These are phyloP conservation scores for Phytophthora quininea DNA, from an alignment of 352 stramenopile species.

Conservation along the genomic window DNA sequence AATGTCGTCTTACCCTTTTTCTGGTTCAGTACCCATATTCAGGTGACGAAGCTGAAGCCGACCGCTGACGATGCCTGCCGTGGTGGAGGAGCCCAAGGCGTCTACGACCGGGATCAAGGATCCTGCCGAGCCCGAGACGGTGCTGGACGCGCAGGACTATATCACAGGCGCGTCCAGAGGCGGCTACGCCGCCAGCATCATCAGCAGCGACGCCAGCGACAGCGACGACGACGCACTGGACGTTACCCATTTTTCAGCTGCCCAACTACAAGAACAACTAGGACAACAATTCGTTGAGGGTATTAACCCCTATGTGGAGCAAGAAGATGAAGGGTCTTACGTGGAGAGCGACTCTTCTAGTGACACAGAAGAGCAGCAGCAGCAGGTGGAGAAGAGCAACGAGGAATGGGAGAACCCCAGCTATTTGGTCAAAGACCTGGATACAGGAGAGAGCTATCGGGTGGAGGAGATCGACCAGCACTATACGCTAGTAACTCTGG, in stretches of 20 bases:
- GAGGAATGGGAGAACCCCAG: slow-evolving; percentile 71
- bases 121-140: slow-evolving; percentile 9
- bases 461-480: slow-evolving; percentile 88
- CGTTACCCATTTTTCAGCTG: slow-evolving; percentile 32
- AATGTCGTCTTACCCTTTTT: too few relatives aligned
- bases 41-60: neutral
- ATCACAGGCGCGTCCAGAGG: slow-evolving; percentile 29
- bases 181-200: slow-evolving; percentile 30
- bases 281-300: slow-evolving; percentile 42
- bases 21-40: too few relatives aligned
- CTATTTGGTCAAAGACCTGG: slow-evolving; percentile 83
- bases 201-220: slow-evolving; percentile 36
- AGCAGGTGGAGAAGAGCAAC: slow-evolving; percentile 29
- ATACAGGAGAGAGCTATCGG: slow-evolving; percentile 78
- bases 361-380: slow-evolving; percentile 22
- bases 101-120: neutral
- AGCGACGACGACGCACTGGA: slow-evolving; percentile 22
- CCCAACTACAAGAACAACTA: slow-evolving; percentile 35
- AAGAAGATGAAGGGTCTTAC: slow-evolving; percentile 37
- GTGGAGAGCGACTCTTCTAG: slow-evolving; percentile 35
- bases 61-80: slow-evolving; percentile 35
- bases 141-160: slow-evolving; percentile 28
- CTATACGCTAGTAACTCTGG: slow-evolving; percentile 77
- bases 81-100: slow-evolving; percentile 12
- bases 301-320: slow-evolving; percentile 63